Conservation (phyloP, 495 filamentous ascomycete species). For the Tuber melanosporum region DNA sequence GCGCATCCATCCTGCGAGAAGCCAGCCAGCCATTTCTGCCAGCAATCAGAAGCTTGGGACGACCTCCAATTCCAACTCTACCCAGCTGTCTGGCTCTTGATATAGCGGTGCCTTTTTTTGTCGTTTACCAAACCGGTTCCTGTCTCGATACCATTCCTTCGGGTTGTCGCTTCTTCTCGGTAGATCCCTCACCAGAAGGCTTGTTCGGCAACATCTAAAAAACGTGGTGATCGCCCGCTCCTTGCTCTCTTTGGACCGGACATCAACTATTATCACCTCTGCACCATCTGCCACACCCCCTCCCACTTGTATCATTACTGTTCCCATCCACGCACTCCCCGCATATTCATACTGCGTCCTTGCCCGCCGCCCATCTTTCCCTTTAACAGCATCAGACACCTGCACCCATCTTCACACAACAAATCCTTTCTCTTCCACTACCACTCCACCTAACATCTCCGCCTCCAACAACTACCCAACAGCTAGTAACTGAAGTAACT, state of each 20-base stretch:
- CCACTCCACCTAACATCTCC: not conserved
- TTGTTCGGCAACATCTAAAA: constrained; percentile 29
- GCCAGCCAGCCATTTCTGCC: constrained; percentile 35
- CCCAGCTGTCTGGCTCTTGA: not conserved
- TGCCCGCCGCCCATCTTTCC: not conserved
- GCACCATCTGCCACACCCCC: constrained; percentile 10
- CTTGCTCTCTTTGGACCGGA: constrained; percentile 29
- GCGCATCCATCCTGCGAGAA: constrained; percentile 22
- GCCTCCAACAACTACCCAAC: not conserved
- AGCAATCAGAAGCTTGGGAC: constrained; percentile 27
- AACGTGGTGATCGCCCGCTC: constrained; percentile 36
- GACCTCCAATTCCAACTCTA: constrained; percentile 9
- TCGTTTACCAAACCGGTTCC: constrained; percentile 22
- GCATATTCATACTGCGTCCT: constrained; percentile 17
- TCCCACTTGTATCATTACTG: constrained; percentile 8
- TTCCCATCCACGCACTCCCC: constrained; percentile 13
- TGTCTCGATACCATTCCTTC: constrained; percentile 37
- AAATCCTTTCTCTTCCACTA: not conserved
- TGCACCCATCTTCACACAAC: not conserved
- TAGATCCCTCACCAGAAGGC: constrained; percentile 35
- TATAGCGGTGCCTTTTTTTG: constrained; percentile 20
- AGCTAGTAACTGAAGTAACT: not conserved
- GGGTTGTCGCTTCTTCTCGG: constrained; percentile 34
- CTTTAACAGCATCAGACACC: not conserved
- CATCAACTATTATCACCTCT: constrained; percentile 21